These are phyloP conservation scores for Plasmodium billcollinsi DNA, from an alignment of 169 alveolate species.

Conservation along the genomic window DNA sequence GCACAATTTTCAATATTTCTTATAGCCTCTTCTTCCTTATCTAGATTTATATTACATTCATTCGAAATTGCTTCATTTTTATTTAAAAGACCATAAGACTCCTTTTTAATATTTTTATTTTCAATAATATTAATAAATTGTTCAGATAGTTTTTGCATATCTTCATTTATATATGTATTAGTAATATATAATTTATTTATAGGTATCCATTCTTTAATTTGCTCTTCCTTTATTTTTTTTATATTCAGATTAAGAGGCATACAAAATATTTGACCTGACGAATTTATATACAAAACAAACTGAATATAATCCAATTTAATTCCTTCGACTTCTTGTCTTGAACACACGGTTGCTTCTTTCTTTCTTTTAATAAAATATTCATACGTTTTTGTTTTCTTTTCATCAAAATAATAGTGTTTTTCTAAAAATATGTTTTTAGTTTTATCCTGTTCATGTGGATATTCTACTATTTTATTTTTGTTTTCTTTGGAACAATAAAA, in stretches of 20 bases:
- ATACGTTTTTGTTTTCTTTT: slow-evolving; percentile 13
- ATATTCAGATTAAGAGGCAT: slow-evolving; percentile 40
- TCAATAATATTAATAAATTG: slow-evolving; percentile 23
- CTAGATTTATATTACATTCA: neutral
- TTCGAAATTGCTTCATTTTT: neutral
- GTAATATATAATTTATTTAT: slow-evolving; percentile 28
- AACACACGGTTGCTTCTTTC: neutral
- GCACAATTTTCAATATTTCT: no score
- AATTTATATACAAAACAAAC: slow-evolving; percentile 41
- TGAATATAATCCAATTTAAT: slow-evolving; percentile 47
- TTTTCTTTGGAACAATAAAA: slow-evolving; percentile 34
- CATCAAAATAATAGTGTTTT: slow-evolving; percentile 49
- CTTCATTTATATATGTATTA: slow-evolving; percentile 50
- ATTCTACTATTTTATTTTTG: neutral
- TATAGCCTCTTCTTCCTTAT: neutral
- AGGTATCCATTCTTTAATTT: slow-evolving; percentile 41
- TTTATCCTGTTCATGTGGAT: neutral
- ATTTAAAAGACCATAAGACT: neutral
- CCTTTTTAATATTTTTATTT: slow-evolving; percentile 4
- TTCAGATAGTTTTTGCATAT: neutral
- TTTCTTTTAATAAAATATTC: slow-evolving; percentile 57
- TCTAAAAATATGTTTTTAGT: neutral
- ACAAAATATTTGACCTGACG: slow-evolving; percentile 64
- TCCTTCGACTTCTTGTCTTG: slow-evolving; percentile 70
- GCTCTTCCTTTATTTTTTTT: slow-evolving; percentile 4